Evolutionary conservation across 2,329 filamentous ascomycete genomes (phyloP).

Genomic region (Huntiella moniliformis): DNA sequence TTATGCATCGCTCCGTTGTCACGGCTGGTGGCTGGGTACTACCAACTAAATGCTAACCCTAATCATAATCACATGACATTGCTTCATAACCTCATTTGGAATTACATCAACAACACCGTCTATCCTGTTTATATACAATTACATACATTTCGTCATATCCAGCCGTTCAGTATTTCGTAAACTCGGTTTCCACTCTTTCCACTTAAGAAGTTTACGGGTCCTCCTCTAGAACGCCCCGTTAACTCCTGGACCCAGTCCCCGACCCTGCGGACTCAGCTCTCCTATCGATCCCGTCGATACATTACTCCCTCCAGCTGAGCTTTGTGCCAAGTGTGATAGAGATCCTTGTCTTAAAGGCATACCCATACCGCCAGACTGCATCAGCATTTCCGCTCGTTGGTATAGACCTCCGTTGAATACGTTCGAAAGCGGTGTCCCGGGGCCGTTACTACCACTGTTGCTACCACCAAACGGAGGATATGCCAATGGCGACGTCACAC

Average conservation of each 20-base stretch:
- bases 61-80: too few species aligned
- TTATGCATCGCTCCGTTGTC: too few species aligned
- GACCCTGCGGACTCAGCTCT: constrained; percentile 2
- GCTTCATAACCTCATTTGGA: too few species aligned
- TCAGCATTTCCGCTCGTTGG: constrained; percentile 36
- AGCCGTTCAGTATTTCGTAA: too few species aligned
- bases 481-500: background rate
- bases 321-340: constrained; percentile 11
- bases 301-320: constrained; percentile 9
- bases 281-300: constrained; percentile 10
- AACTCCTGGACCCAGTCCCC: background rate
- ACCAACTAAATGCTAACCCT: too few species aligned
- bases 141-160: too few species aligned
- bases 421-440: constrained; percentile 43
- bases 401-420: constrained; percentile 41
- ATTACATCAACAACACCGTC: too few species aligned
- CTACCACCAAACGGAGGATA: background rate
- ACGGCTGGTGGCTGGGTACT: too few species aligned
- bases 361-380: constrained; percentile 38
- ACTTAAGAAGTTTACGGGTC: too few species aligned
- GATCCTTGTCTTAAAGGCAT: constrained; percentile 31
- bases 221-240: background rate
- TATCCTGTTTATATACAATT: too few species aligned
- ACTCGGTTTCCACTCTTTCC: too few species aligned
- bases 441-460: constrained; percentile 34